Evolutionary conservation across 2,329 filamentous ascomycete species (phyloP).

Genomic region (Fusarium sp.): DNA sequence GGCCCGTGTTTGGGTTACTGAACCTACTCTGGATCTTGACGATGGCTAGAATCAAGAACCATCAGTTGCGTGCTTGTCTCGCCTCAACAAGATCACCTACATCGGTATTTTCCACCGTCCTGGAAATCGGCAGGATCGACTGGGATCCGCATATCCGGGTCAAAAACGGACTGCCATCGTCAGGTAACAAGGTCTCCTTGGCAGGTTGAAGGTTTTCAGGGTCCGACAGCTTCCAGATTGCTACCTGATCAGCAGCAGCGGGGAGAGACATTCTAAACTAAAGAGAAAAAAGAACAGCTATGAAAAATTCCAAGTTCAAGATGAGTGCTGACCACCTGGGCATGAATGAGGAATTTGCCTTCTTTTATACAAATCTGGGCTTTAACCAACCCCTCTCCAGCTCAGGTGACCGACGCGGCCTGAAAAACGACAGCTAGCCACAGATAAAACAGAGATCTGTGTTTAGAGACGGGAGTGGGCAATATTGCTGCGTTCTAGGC

Average conservation of each 20-base stretch:
- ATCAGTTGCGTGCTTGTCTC: background rate
- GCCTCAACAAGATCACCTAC: background rate
- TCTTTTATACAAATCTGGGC: background rate
- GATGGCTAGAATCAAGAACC: constrained; percentile 7
- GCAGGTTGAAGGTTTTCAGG: constrained; percentile 8
- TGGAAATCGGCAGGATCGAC: constrained; percentile 17
- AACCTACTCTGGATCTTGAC: constrained; percentile 35
- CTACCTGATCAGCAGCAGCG: constrained; percentile 18
- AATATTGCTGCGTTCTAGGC: background rate
- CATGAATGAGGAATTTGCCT: background rate
- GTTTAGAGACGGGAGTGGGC: background rate
- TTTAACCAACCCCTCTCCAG: background rate
- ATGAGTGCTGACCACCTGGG: rapidly evolving
- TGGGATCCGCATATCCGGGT: constrained; percentile 12
- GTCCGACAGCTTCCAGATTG: constrained; percentile 19
- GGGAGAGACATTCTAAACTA: background rate
- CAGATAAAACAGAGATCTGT: background rate
- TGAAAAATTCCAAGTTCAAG: background rate
- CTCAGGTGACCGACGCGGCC: background rate
- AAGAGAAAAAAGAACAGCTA: no score
- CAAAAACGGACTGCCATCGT: constrained; percentile 29
- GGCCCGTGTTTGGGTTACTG: background rate
- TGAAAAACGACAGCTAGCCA: background rate
- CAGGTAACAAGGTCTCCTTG: constrained; percentile 12
- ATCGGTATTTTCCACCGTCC: constrained; percentile 31